phyloP scores from a whole-genome alignment of 345 rosid species.

The Barbarea vulgaris region DNA sequence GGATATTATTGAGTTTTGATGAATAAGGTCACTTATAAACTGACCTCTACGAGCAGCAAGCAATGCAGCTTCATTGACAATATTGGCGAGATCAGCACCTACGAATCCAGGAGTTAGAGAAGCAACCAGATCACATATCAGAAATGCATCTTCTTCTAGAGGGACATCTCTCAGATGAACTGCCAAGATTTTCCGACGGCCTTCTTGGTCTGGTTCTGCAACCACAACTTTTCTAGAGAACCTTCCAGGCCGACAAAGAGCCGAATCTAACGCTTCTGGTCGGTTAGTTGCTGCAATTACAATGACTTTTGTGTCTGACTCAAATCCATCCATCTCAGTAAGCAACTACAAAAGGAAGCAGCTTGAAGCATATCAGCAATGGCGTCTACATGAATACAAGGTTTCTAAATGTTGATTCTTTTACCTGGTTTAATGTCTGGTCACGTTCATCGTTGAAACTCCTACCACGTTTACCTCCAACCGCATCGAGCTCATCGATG shows the following conservation, averaged over 20 bases:
- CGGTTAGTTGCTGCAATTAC: conserved; percentile 96
- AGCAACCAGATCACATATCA: conserved; percentile 77
- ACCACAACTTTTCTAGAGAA: conserved; percentile 93
- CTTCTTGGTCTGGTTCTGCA: conserved; percentile 94
- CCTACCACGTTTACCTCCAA: conserved; percentile 96
- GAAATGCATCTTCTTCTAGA: conserved; percentile 72
- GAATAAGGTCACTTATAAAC: conserved; percentile 16
- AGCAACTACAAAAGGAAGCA: conserved; percentile 64
- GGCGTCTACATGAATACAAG: background rate
- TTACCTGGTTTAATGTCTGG: conserved; percentile 92
- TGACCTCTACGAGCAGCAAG: conserved; percentile 95
- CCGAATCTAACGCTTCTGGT: conserved; percentile 91
- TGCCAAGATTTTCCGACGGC: conserved; percentile 81
- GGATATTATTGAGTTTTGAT: background rate
- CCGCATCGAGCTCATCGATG: conserved; percentile 97
- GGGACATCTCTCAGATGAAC: conserved; percentile 90
- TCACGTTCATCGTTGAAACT: conserved; percentile 98
- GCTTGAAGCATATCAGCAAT: conserved; percentile 1
- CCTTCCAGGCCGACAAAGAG: conserved; percentile 95
- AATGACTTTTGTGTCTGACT: conserved; percentile 75
- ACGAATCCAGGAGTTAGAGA: conserved; percentile 90
- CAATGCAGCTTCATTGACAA: conserved; percentile 90
- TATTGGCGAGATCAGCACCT: conserved; percentile 97
- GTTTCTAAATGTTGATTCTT: conserved; percentile 8
- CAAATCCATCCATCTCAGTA: conserved; percentile 99